These are phyloP conservation scores for Neurospora africana DNA, from an alignment of 495 filamentous ascomycete species.

Conservation along the genomic window DNA sequence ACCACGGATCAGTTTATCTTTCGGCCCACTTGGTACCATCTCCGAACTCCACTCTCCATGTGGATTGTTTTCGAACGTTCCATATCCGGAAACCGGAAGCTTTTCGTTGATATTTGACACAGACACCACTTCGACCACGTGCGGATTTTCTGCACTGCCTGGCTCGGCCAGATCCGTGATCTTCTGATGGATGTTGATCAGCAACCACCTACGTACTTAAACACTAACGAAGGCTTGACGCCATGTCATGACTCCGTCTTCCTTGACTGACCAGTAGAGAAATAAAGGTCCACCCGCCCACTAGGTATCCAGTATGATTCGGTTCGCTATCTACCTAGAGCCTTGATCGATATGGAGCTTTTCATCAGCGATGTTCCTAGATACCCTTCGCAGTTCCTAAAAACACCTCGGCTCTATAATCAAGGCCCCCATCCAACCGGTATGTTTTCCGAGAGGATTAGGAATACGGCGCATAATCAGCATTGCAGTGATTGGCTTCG, in stretches of 20 bases:
- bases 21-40: neutral
- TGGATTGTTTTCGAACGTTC: neutral
- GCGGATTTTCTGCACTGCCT: neutral
- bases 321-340: neutral
- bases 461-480: constrained; percentile 2
- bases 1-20: neutral
- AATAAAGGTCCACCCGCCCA: neutral
- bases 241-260: neutral
- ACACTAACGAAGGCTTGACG: neutral
- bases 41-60: neutral
- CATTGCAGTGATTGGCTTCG: constrained; percentile 8
- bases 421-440: neutral
- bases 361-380: neutral
- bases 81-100: neutral
- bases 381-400: neutral
- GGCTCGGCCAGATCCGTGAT: neutral
- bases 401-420: neutral
- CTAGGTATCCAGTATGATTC: neutral
- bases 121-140: neutral
- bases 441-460: neutral
- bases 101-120: neutral
- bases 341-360: neutral
- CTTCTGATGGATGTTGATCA: neutral
- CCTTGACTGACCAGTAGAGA: neutral
- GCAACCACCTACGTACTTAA: neutral